phyloP scores from a whole-genome alignment of 2,329 filamentous ascomycete genomes.

The Pseudogymnoascus sp. region DNA sequence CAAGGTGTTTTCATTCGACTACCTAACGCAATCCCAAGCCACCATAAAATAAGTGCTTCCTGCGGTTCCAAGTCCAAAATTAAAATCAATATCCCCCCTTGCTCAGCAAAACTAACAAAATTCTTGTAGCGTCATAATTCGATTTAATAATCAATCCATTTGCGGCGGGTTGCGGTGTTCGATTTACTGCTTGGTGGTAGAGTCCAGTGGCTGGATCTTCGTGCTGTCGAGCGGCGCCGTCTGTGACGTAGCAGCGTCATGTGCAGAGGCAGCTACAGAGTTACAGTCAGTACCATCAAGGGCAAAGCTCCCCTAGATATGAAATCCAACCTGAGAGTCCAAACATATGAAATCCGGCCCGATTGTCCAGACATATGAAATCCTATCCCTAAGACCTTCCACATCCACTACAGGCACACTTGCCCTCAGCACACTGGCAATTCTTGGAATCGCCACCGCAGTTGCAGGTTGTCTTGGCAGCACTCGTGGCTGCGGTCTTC shows the following conservation, averaged over 20 bases:
- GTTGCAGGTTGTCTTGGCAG: slow-evolving; percentile 34
- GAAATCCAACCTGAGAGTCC: slow-evolving; percentile 11
- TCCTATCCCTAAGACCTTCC: not conserved
- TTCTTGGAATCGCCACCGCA: slow-evolving; percentile 30
- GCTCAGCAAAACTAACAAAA: slow-evolving; percentile 5
- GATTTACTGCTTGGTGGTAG: slow-evolving; percentile 7
- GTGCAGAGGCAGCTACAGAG: slow-evolving; percentile 17
- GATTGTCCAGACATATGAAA: slow-evolving; percentile 17
- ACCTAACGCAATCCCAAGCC: not conserved
- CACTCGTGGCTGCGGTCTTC: slow-evolving; percentile 30
- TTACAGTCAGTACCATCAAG: slow-evolving; percentile 16
- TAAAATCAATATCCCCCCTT: not conserved
- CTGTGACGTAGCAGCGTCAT: slow-evolving; percentile 17
- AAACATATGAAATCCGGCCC: no score
- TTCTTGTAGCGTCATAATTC: not conserved
- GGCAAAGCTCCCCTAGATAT: slow-evolving; percentile 19
- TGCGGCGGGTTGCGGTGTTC: not conserved
- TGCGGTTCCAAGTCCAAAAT: not conserved
- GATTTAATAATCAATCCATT: slow-evolving; percentile 10
- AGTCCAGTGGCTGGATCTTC: slow-evolving; percentile 23
- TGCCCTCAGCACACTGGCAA: slow-evolving; percentile 36
- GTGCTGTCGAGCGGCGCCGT: slow-evolving; percentile 21
- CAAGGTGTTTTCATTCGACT: slow-evolving; percentile 4
- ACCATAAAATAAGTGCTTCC: slow-evolving; percentile 12
- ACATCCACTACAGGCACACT: slow-evolving; percentile 13